phyloP scores from a whole-genome alignment of 1,284 basidiomycete genomes.

The Dichomitus squalens region DNA sequence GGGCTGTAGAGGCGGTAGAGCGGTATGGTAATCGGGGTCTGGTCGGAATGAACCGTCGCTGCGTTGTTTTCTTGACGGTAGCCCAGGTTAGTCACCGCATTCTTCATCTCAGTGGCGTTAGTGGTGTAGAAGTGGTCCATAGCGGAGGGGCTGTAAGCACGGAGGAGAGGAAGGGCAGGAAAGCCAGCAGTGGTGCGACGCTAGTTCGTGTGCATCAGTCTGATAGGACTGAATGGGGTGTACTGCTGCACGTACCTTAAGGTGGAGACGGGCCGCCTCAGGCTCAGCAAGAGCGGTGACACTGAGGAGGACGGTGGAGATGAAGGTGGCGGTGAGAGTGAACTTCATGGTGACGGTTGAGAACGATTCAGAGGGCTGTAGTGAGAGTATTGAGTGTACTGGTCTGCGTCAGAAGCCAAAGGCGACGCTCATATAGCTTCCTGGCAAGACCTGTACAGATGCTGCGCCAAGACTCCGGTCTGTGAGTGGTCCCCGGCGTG shows the following conservation, averaged over 20 bases:
- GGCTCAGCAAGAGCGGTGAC: conserved; percentile 9
- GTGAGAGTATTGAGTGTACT: no score
- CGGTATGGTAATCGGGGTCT: conserved; percentile 6
- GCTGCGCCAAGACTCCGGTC: no score
- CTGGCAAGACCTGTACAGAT: no score
- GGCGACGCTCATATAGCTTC: no score
- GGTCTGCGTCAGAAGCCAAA: no score
- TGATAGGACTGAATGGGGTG: background rate
- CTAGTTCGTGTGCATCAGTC: background rate
- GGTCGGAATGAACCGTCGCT: conserved; percentile 8
- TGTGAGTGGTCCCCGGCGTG: no score
- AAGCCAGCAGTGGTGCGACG: background rate
- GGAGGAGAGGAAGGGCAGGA: conserved; percentile 14
- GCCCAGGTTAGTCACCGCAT: conserved; percentile 4
- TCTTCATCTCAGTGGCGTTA: conserved; percentile 8
- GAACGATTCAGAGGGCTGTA: no score
- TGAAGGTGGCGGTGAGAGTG: background rate
- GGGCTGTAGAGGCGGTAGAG: conserved; percentile 13
- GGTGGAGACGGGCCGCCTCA: background rate
- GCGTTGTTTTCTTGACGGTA: conserved; percentile 16
- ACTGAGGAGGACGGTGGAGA: background rate
- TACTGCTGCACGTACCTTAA: background rate
- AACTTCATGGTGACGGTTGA: conserved; percentile 1
- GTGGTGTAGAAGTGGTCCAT: conserved; percentile 25
- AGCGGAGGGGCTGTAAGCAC: conserved; percentile 5